Evolutionary conservation across 2,329 filamentous ascomycete species (phyloP), one percentile per base, ranked within the genome.

Genomic region (Ophiostoma ips): DNA sequence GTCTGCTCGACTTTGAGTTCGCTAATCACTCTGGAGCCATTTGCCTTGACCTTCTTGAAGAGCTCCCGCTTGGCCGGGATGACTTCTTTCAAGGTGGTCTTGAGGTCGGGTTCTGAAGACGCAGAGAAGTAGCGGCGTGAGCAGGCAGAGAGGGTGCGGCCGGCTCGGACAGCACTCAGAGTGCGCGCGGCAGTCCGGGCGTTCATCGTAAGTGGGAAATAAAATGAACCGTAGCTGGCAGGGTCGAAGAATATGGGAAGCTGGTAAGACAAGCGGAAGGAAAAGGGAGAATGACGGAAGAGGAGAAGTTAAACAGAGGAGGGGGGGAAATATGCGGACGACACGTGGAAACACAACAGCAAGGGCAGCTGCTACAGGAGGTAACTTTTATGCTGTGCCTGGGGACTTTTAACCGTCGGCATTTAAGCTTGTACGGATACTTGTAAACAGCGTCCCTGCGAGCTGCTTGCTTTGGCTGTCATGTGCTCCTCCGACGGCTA

Each of bases 11-110:
- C 79, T 73, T 90, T 95, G 67, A 96, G 81, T 61, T 95, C 86
- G 51, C 90, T 90, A 60, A 96, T 82, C 53, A 82, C 81, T 67
- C 89, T 92, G 61, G 82, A 78, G 48, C 79, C 76, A 64, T 90
- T 80, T 52, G 83, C 78, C 72, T 95, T 96, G 70, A 96, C 86
- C 67, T 89, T 85, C 70, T 95, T 92, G 60, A 96, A 71, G 18
- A 95, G 81, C 66, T 95, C 90, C 48, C 89, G 81, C 73, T 96
- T 96, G 55, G 81, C 87, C 33, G 92, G 92, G 59, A 98, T 94
- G 52, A 81, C 78, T 58, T 81, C 79, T 61, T 81, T 84, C 58
- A 98, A 79, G 13, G 87, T 87, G 48, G 85, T 73, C 70, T 96
- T 98, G 62, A 98, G 80, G 63, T 90, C 85, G 52, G 85, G 86